Conservation (phyloP, 108 stramenopile species). For the Schizochytrium sp. region DNA sequence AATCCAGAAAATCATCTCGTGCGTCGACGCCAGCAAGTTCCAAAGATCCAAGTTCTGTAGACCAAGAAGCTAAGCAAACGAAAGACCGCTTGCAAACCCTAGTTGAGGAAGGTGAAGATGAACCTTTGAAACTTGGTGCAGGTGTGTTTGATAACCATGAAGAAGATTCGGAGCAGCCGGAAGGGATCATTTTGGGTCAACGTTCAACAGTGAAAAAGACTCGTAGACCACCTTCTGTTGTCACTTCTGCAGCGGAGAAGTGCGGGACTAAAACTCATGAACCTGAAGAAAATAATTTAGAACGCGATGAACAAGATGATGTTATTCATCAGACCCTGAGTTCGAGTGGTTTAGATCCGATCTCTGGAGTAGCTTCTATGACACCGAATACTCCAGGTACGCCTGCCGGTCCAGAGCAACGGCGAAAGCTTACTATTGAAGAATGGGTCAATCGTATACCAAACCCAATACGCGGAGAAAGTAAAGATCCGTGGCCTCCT, state of each 20-base stretch:
- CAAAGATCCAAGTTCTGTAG: too few relatives aligned
- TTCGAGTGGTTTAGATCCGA: neutral
- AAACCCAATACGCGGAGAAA: constrained; percentile 28
- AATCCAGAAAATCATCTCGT: neutral
- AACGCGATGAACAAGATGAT: neutral
- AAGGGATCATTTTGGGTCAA: neutral
- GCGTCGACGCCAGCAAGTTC: too few relatives aligned
- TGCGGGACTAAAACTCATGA: neutral
- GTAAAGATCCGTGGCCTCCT: constrained; percentile 40
- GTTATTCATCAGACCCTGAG: neutral
- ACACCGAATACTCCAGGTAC: neutral
- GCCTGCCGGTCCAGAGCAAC: neutral
- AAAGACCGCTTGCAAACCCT: too few relatives aligned
- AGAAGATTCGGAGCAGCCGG: too few relatives aligned
- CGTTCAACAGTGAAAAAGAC: neutral
- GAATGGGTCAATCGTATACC: constrained; percentile 54
- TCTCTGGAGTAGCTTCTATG: neutral
- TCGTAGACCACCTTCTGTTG: neutral
- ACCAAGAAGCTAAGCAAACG: too few relatives aligned
- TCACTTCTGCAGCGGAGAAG: neutral
- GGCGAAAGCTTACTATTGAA: constrained; percentile 55
- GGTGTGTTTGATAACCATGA: too few relatives aligned
- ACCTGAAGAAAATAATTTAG: neutral
- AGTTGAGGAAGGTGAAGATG: too few relatives aligned
- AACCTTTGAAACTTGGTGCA: too few relatives aligned